Conservation (phyloP, 768 basidiomycete genomes). For the Xerocomellus amylosporus region DNA sequence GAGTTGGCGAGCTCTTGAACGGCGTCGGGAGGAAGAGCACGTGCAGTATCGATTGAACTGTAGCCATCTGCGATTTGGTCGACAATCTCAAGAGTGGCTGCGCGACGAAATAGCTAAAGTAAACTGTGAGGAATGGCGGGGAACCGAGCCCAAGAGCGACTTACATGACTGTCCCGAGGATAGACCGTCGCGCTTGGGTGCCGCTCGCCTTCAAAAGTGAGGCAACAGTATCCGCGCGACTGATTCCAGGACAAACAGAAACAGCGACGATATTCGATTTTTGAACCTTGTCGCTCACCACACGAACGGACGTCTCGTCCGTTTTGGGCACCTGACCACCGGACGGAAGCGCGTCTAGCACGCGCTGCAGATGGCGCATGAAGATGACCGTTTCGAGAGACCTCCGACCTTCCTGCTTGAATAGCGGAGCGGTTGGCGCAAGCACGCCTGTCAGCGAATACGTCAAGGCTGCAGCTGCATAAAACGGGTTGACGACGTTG, state of each 20-base stretch:
- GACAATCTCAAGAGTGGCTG: conserved; percentile 67
- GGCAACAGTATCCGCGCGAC: conserved; percentile 65
- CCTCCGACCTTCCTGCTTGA: conserved; percentile 62
- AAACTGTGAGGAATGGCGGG: conserved; percentile 1
- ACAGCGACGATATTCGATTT: conserved; percentile 75
- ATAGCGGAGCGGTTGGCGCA: conserved; percentile 30
- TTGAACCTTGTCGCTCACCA: conserved; percentile 44
- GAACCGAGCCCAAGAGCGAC: conserved; percentile 16
- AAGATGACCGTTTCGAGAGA: conserved; percentile 61
- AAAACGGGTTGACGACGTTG: conserved; percentile 84
- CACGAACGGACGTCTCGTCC: conserved; percentile 32
- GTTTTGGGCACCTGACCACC: conserved; percentile 50
- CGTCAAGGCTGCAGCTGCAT: conserved; percentile 68
- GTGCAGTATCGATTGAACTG: conserved; percentile 78
- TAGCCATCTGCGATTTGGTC: conserved; percentile 61
- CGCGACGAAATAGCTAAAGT: conserved; percentile 57
- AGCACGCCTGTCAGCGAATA: conserved; percentile 33
- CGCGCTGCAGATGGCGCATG: conserved; percentile 77
- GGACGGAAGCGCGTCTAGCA: conserved; percentile 76
- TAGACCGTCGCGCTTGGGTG: conserved; percentile 37
- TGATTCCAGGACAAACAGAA: conserved; percentile 73
- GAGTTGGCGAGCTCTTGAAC: conserved; percentile 50
- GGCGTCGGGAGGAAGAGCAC: conserved; percentile 80
- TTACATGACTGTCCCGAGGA: conserved; percentile 49
- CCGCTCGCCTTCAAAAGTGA: conserved; percentile 33